Evolutionary conservation across 306 rosid genomes (phyloP), one percentile per base, ranked within the genome.

Genomic region (Acacia confusa): DNA sequence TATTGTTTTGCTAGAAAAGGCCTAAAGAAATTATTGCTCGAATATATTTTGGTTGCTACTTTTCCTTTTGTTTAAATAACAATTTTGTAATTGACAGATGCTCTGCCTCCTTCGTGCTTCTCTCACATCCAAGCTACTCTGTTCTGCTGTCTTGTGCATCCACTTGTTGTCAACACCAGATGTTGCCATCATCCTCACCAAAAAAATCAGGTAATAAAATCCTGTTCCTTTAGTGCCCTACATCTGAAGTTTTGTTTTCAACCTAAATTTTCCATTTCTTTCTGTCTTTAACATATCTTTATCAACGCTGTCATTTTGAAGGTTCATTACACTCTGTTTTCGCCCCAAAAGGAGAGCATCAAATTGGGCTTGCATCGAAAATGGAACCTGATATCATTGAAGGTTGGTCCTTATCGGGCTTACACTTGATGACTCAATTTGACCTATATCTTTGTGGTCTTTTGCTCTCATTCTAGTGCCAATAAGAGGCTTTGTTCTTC

Each of bases 11-110:
- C 15, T 77, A 58, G 69, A 57, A 24, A 52, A 50, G 20, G 20
- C 2, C 34, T 4, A 72, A 53, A 38, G 22, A 16, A 9, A 16
- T 27, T 71, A 69, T 27, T 7, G 19, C 36, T n/a, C 4, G 2
- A 7, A 24, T 10, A n/a, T 4, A 11, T n/a, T 41, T 40, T 47
- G 53, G 17, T 20, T 45, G 16, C 55, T 48, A 20, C 4, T 7
- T 38, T 69, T 43, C 43, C 57, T 17, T 30, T 5, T 40, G 11
- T 77, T 68, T 70, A 4, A 52, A 16, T 27, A 44, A 32, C 61
- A 60, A 22, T 15, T 27, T 8, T 76, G 28, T 53, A 55, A 34
- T 32, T 77, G 63, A 32, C 87, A 86, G 89, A 71, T 83, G 81
- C 83, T 60, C 27, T 15, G 38, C 70, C 64, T 66, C 73, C 8